phyloP scores from a whole-genome alignment of 1,284 basidiomycete species.

The Fomitopsis schrenkii region DNA sequence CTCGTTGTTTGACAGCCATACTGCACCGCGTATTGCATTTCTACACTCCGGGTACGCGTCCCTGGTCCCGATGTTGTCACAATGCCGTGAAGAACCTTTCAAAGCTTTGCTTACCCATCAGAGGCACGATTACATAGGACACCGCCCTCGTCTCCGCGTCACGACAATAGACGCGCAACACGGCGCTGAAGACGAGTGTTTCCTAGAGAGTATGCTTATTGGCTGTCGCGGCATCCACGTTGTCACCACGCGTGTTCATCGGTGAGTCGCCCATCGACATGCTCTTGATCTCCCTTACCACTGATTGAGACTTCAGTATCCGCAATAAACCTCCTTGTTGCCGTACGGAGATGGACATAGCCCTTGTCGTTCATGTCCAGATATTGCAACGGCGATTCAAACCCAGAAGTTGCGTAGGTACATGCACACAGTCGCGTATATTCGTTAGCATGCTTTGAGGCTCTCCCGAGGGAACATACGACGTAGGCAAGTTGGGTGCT shows the following conservation, averaged over 20 bases:
- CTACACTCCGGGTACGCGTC: too few species aligned
- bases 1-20: too few species aligned
- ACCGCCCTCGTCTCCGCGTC: not conserved
- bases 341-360: not conserved
- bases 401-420: not conserved
- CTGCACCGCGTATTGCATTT: too few species aligned
- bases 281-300: not conserved
- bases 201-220: not conserved
- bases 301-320: not conserved
- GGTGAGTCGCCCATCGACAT: not conserved
- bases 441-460: not conserved
- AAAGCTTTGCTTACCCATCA: too few species aligned
- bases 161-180: not conserved
- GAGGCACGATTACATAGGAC: not conserved
- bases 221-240: not conserved
- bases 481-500: not conserved
- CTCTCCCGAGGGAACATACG: not conserved
- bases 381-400: not conserved
- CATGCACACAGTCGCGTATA: not conserved
- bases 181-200: not conserved
- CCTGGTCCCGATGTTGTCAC: too few species aligned
- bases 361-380: not conserved
- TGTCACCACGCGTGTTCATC: not conserved
- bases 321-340: not conserved
- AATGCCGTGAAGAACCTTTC: too few species aligned